Conservation (phyloP, 805 yeast genomes). For the Yamadazyma phyllophila region DNA sequence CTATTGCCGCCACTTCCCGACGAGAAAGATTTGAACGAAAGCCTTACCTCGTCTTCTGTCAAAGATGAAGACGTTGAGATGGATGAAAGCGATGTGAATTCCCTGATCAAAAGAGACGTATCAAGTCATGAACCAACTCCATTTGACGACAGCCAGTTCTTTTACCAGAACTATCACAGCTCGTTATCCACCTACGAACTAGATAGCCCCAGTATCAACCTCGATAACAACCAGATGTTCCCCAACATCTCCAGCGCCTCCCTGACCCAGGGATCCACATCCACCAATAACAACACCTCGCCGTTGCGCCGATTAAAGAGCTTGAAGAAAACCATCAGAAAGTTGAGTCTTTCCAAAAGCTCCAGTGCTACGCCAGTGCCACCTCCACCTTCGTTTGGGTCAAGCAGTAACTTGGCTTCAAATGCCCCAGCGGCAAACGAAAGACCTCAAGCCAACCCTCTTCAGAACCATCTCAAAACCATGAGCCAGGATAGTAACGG, state of each 20-base stretch:
- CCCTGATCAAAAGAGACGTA: not conserved
- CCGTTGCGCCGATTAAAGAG: slow-evolving; percentile 38
- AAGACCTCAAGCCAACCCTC: slow-evolving; percentile 15
- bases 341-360: slow-evolving; percentile 26
- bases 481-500: slow-evolving; percentile 13
- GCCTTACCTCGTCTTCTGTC: not conserved
- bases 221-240: slow-evolving; percentile 18
- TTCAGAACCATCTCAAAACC: slow-evolving; percentile 15
- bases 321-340: slow-evolving; percentile 38
- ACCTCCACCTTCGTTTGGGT: not conserved
- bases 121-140: not conserved
- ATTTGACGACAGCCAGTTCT: not conserved
- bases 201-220: slow-evolving; percentile 22
- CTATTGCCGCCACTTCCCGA: slow-evolving; percentile 32
- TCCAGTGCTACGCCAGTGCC: not conserved
- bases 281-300: slow-evolving; percentile 12
- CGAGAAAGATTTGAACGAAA: slow-evolving; percentile 12
- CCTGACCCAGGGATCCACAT: not conserved
- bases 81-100: not conserved
- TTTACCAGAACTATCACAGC: slow-evolving; percentile 11
- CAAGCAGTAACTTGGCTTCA: not conserved
- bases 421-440: not conserved
- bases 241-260: slow-evolving; percentile 12
- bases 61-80: slow-evolving; percentile 3
- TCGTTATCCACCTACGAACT: slow-evolving; percentile 23